Percentiles rank a stretch among this genome's conserved stretches.
phyloP scores from a whole-genome alignment of 2,329 filamentous ascomycete genomes.

The Fusarium stilboides region DNA sequence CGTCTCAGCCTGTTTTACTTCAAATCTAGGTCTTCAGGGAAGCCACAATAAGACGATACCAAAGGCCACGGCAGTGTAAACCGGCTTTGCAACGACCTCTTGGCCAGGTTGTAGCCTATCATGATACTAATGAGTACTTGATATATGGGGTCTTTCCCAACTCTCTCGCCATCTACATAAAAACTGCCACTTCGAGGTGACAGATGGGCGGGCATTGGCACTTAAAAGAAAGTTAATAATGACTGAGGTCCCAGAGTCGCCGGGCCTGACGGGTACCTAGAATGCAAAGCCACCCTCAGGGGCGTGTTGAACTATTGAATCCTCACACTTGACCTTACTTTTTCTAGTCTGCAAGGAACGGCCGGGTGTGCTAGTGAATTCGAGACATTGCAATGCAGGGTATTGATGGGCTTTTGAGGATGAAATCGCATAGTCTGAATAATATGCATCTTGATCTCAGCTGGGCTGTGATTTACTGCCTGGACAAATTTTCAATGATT shows the following conservation, averaged over 20 bases:
- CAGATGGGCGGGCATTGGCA: background rate
- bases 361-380: conserved; percentile 18
- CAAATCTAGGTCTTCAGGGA: background rate
- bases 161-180: background rate
- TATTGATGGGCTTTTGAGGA: background rate
- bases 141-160: background rate
- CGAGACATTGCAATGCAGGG: conserved; percentile 26
- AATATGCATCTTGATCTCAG: too few relatives aligned
- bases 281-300: conserved; percentile 7
- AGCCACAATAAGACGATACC: background rate
- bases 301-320: conserved; percentile 12
- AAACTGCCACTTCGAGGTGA: background rate
- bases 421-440: background rate
- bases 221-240: conserved; percentile 5
- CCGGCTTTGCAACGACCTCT: background rate
- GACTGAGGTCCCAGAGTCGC: background rate
- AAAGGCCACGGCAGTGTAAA: background rate
- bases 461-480: background rate
- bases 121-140: background rate
- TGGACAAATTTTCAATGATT: conserved; percentile 5
- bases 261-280: conserved; percentile 3
- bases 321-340: conserved; percentile 6
- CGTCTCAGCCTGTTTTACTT: background rate
- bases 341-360: conserved; percentile 30
- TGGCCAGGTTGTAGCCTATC: background rate